phyloP scores from a whole-genome alignment of 2,329 filamentous ascomycete genomes.

The Neopestalotiopsis sp. region DNA sequence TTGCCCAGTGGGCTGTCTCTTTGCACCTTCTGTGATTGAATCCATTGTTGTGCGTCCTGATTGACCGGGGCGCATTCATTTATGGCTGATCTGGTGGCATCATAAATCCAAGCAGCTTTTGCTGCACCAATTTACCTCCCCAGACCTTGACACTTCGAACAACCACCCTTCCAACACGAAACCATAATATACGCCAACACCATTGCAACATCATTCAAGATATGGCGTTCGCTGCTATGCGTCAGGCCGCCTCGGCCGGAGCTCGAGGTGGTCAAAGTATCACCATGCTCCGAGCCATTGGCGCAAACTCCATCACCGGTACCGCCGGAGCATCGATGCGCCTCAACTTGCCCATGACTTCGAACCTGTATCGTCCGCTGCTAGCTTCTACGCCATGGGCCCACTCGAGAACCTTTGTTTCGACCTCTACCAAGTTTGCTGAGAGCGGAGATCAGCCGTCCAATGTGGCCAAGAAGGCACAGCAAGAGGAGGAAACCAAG shows the following conservation, averaged over 20 bases:
- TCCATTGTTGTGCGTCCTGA: conserved; percentile 15
- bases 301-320: conserved; percentile 4
- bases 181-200: conserved; percentile 6
- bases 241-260: conserved; percentile 12
- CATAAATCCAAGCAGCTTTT: conserved; percentile 32
- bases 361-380: neutral
- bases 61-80: conserved; percentile 20
- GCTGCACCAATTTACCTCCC: conserved; percentile 27
- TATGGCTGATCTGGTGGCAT: conserved; percentile 34
- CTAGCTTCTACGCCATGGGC: neutral
- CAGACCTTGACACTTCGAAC: conserved; percentile 19
- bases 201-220: conserved; percentile 17
- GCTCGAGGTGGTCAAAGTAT: conserved; percentile 5
- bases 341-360: neutral
- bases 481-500: conserved; percentile 28
- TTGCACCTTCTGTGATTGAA: neutral
- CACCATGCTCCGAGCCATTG: neutral
- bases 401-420: conserved; percentile 5
- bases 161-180: conserved; percentile 20
- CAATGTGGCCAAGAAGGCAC: neutral
- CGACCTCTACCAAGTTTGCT: neutral
- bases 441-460: neutral
- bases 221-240: conserved; percentile 30
- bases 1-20: conserved; percentile 2
- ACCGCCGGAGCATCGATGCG: conserved; percentile 5